Evolutionary conservation across 2,329 filamentous ascomycete genomes (phyloP).

Genomic region (Penicillium italicum): DNA sequence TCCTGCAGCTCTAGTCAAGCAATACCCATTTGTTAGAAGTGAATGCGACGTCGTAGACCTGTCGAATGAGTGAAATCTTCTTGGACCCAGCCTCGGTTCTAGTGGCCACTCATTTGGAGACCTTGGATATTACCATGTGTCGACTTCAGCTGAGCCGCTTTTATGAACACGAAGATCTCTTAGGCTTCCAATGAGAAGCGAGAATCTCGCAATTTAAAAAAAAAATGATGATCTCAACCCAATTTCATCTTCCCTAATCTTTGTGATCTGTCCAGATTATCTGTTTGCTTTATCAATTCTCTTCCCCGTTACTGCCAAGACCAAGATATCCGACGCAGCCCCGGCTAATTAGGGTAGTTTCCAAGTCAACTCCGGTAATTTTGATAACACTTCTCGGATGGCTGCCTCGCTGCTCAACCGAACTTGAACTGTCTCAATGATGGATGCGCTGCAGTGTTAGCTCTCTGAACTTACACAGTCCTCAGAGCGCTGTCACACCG

Average conservation of each 20-base stretch:
- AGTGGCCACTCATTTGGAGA: neutral
- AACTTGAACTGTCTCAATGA: constrained; percentile 24
- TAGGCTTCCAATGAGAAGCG: constrained; percentile 3
- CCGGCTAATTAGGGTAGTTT: neutral
- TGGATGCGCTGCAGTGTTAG: constrained; percentile 32
- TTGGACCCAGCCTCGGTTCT: neutral
- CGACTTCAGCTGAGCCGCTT: constrained; percentile 11
- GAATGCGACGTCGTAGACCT: neutral
- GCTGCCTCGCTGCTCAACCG: constrained; percentile 6
- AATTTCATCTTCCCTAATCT: neutral
- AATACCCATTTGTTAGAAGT: neutral
- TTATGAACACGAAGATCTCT: neutral
- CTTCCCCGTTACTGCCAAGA: constrained; percentile 3
- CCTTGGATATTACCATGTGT: constrained; percentile 5
- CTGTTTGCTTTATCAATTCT: neutral
- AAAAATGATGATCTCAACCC: neutral
- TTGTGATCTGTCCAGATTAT: constrained; percentile 8
- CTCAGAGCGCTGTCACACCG: constrained; percentile 22
- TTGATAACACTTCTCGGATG: constrained; percentile 2
- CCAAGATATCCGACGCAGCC: constrained; percentile 2
- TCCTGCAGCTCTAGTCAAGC: neutral
- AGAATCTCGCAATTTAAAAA: neutral
- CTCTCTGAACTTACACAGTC: constrained; percentile 30
- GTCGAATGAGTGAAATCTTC: neutral
- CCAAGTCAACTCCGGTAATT: neutral